phyloP scores from a whole-genome alignment of 2,329 filamentous ascomycete species.

The Chaetomiaceae sp. region DNA sequence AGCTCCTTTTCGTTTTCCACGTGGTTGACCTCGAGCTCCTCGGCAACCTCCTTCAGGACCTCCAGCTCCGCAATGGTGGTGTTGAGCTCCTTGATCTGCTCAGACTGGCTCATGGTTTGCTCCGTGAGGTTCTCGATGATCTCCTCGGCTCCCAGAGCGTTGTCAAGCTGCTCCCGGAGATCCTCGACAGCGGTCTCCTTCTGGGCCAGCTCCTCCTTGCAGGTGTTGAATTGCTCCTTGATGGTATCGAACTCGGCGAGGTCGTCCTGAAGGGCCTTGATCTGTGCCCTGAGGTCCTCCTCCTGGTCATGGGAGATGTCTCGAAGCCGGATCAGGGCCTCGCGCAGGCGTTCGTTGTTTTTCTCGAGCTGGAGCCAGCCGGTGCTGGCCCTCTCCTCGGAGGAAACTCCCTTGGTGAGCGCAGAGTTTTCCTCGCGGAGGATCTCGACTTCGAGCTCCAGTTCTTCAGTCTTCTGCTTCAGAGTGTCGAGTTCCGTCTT shows the following conservation, averaged over 20 bases:
- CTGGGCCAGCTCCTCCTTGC: constrained; percentile 68
- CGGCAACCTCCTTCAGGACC: constrained; percentile 83
- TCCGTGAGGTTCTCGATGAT: constrained; percentile 92
- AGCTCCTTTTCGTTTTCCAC: constrained; percentile 91
- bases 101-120: constrained; percentile 76
- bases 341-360: constrained; percentile 80
- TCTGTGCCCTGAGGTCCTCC: constrained; percentile 69
- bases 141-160: constrained; percentile 80
- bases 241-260: constrained; percentile 61
- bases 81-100: constrained; percentile 78
- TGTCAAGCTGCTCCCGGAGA: constrained; percentile 85
- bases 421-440: constrained; percentile 83
- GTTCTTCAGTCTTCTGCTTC: constrained; percentile 72
- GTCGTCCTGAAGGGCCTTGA: constrained; percentile 69
- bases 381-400: constrained; percentile 80
- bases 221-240: constrained; percentile 65
- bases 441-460: constrained; percentile 84
- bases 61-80: constrained; percentile 82
- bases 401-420: constrained; percentile 75
- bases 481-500: constrained; percentile 76
- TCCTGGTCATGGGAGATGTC: constrained; percentile 87
- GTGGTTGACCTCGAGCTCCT: constrained; percentile 91
- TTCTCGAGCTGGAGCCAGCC: constrained; percentile 91
- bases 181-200: constrained; percentile 76
- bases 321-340: constrained; percentile 77